A percentile compares a stretch with the other conserved stretches of the same genome.
phyloP scores from a whole-genome alignment of 257 asterid genomes.

The Ophiorrhiza pumila region DNA sequence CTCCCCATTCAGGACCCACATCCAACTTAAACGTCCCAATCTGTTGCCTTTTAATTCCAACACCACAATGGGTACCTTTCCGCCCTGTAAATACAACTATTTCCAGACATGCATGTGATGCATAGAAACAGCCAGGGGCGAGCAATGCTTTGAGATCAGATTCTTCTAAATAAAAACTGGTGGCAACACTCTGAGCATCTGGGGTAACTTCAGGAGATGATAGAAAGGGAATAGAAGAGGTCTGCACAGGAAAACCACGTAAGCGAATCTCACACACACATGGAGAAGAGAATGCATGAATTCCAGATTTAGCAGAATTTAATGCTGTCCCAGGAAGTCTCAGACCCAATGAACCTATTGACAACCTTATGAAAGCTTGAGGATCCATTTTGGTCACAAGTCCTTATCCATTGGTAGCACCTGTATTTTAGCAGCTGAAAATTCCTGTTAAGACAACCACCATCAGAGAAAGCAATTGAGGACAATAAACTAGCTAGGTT shows the following conservation, averaged over 20 bases:
- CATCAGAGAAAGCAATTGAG: background rate
- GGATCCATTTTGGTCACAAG: slow-evolving; percentile 77
- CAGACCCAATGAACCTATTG: slow-evolving; percentile 82
- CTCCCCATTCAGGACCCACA: slow-evolving; percentile 90
- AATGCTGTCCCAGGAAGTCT: slow-evolving; percentile 51
- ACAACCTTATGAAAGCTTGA: slow-evolving; percentile 82
- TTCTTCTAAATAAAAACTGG: slow-evolving; percentile 87
- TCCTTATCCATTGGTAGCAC: slow-evolving; percentile 39
- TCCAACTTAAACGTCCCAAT: slow-evolving; percentile 72
- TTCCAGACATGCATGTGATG: slow-evolving; percentile 70
- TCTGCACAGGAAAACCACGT: slow-evolving; percentile 97
- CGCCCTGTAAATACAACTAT: slow-evolving; percentile 73
- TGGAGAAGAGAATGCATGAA: slow-evolving; percentile 55
- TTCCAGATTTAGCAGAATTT: slow-evolving; percentile 46
- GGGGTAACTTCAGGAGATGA: slow-evolving; percentile 69
- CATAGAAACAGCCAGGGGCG: slow-evolving; percentile 74
- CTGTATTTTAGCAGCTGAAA: slow-evolving; percentile 6
- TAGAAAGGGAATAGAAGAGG: slow-evolving; percentile 60
- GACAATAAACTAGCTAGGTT: background rate
- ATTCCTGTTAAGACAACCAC: slow-evolving; percentile 3
- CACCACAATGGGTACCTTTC: slow-evolving; percentile 83
- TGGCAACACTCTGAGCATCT: slow-evolving; percentile 54
- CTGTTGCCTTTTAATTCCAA: slow-evolving; percentile 70
- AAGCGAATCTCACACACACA: slow-evolving; percentile 88
- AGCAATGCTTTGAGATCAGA: slow-evolving; percentile 70